phyloP scores from a whole-genome alignment of 208 protist genomes.

The Borovskyia barvae region DNA sequence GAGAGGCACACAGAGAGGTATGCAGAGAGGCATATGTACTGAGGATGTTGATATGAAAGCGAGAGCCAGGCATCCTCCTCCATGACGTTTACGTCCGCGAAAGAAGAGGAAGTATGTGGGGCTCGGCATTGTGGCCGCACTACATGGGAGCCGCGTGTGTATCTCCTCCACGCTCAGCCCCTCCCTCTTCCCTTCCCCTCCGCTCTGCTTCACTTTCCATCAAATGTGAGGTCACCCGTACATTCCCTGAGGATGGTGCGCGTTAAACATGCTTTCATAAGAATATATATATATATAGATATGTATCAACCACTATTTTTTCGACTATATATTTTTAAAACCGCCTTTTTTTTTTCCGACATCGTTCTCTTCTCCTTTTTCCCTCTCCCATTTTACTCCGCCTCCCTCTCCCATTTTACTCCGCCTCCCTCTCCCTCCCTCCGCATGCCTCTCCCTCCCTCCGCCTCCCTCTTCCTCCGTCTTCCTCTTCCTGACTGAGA shows the following conservation, averaged over 20 bases:
- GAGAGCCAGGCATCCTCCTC: too few species aligned
- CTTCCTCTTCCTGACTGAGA: not conserved
- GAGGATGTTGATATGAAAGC: too few species aligned
- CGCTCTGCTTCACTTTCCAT: not conserved
- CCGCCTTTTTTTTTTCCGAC: constrained; percentile 12
- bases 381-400: not conserved
- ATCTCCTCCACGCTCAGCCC: not conserved
- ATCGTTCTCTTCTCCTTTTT: not conserved
- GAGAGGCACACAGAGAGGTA: not conserved
- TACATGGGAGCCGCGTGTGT: too few species aligned
- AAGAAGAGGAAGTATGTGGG: too few species aligned
- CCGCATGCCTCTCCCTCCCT: not conserved
- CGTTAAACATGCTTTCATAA: not conserved
- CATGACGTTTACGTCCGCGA: too few species aligned
- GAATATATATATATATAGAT: constrained; percentile 3
- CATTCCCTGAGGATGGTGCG: too few species aligned
- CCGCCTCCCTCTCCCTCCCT: not conserved
- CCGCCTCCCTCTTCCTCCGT: not conserved
- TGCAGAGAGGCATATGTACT: too few species aligned
- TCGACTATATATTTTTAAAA: not conserved
- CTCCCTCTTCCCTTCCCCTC: not conserved
- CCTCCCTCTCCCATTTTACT: not conserved
- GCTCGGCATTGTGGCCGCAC: too few species aligned
- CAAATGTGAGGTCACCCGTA: too few species aligned
- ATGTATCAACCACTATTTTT: not conserved